Conservation (phyloP, 352 stramenopile genomes). For the Phytophthora nicotianae region DNA sequence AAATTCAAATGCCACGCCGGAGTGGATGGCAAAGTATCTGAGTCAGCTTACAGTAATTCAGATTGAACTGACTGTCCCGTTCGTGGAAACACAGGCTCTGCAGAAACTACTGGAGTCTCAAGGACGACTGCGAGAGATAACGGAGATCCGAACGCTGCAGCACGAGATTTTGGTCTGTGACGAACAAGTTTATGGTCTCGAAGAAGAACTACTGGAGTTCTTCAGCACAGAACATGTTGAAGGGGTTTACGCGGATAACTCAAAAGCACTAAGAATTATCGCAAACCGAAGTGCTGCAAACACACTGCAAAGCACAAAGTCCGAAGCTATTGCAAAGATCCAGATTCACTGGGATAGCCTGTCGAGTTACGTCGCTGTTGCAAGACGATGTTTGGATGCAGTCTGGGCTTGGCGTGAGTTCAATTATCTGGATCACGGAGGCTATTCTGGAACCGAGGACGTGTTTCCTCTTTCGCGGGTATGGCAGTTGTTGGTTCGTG, state of each 20-base stretch:
- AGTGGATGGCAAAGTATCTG: conserved; percentile 48
- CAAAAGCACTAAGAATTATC: conserved; percentile 65
- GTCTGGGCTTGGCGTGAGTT: conserved; percentile 44
- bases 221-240: conserved; percentile 47
- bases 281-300: conserved; percentile 56
- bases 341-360: conserved; percentile 32
- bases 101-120: conserved; percentile 42
- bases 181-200: conserved; percentile 59
- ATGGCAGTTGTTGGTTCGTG: conserved; percentile 41
- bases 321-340: conserved; percentile 45
- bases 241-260: conserved; percentile 48
- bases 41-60: conserved; percentile 50
- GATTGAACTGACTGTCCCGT: conserved; percentile 46
- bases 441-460: background rate
- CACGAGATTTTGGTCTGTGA: conserved; percentile 55
- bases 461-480: conserved; percentile 36
- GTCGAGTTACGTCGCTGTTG: conserved; percentile 27
- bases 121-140: conserved; percentile 43
- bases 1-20: conserved; percentile 24
- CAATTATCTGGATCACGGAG: conserved; percentile 4
- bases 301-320: conserved; percentile 50
- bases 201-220: conserved; percentile 70
- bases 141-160: conserved; percentile 51
- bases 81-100: conserved; percentile 40
- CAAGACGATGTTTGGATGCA: conserved; percentile 43